A percentile compares a stretch with the other conserved stretches of the same genome.
phyloP scores from a whole-genome alignment of 148 eudicot genomes.

The Amaranthus palmeri region DNA sequence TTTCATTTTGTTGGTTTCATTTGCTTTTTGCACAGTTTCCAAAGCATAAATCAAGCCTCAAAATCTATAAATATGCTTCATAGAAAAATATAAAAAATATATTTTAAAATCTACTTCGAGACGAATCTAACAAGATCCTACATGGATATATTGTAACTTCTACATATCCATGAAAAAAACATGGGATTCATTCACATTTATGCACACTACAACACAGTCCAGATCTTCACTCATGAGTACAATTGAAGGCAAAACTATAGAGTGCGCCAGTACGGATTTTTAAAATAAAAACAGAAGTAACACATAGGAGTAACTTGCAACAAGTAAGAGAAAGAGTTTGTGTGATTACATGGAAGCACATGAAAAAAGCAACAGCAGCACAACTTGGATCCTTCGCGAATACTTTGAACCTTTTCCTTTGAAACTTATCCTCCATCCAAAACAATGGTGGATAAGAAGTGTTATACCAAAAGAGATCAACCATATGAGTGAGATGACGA shows the following conservation, averaged over 20 bases:
- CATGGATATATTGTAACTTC: too few relatives aligned
- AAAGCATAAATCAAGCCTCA: too few relatives aligned
- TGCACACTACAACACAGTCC: neutral
- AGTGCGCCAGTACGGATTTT: too few relatives aligned
- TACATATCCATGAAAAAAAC: too few relatives aligned
- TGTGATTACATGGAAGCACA: constrained; percentile 77
- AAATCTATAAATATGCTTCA: too few relatives aligned
- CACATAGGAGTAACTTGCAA: neutral
- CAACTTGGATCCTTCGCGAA: constrained; percentile 51
- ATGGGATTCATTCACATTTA: too few relatives aligned
- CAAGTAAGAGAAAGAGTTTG: constrained; percentile 16
- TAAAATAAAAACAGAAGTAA: neutral
- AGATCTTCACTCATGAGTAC: neutral
- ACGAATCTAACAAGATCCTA: too few relatives aligned
- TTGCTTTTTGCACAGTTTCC: too few relatives aligned
- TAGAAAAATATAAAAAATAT: too few relatives aligned
- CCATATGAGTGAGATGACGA: constrained; percentile 66
- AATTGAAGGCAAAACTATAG: neutral
- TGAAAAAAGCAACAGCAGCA: constrained; percentile 65
- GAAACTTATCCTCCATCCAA: constrained; percentile 65
- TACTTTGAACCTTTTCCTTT: constrained; percentile 41
- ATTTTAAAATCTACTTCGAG: too few relatives aligned
- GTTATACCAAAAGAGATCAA: constrained; percentile 65
- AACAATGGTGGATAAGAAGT: constrained; percentile 59
- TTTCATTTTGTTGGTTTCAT: too few relatives aligned